These are phyloP conservation scores for Kluyveromyces starmeri DNA, from an alignment of 805 yeast species.

Conservation along the genomic window DNA sequence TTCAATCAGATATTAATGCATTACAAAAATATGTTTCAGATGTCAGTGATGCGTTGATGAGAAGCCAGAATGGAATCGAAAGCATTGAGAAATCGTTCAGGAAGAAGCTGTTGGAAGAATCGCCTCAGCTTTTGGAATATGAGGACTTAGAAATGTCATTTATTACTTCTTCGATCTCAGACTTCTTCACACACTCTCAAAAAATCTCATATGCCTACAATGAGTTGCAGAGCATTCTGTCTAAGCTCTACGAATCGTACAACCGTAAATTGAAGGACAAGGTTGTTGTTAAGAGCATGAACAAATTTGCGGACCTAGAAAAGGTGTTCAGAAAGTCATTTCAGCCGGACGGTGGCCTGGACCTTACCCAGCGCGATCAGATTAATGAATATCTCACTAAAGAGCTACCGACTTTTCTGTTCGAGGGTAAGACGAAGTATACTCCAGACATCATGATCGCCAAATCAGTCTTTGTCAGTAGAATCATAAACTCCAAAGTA, in stretches of 20 bases:
- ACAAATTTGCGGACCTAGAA: constrained; percentile 37
- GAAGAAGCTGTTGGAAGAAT: constrained; percentile 12
- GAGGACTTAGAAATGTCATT: constrained; percentile 13
- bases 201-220: constrained; percentile 16
- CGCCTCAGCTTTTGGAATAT: constrained; percentile 19
- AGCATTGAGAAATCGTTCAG: constrained; percentile 13
- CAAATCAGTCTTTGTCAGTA: constrained; percentile 21
- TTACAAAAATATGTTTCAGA: background rate
- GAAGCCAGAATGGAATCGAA: constrained; percentile 15
- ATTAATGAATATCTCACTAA: constrained; percentile 16
- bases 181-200: constrained; percentile 13
- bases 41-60: background rate
- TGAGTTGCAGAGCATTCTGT: constrained; percentile 32
- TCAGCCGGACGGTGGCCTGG: constrained; percentile 16
- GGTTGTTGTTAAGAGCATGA: constrained; percentile 70
- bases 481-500: constrained; percentile 18
- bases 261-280: constrained; percentile 81
- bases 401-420: constrained; percentile 22
- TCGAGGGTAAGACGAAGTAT: constrained; percentile 15
- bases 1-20: background rate
- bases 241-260: constrained; percentile 45
- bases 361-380: constrained; percentile 19
- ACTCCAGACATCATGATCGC: constrained; percentile 20
- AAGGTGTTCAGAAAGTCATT: constrained; percentile 17
- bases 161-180: constrained; percentile 9